Base-by-base conservation (phyloP, 139 green algal species). In the Pseudopediastrum boryanum region DNA sequence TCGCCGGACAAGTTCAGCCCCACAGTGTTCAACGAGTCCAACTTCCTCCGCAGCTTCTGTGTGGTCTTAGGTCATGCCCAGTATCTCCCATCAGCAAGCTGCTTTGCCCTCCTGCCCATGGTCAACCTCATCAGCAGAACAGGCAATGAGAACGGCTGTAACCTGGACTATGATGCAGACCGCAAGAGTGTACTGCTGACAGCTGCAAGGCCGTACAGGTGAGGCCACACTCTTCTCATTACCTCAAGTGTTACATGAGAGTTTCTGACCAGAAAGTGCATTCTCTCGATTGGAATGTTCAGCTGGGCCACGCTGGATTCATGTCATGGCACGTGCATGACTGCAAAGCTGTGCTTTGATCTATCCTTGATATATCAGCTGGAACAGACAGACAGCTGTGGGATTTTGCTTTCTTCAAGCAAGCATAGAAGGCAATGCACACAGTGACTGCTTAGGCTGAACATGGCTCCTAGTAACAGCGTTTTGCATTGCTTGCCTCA, bases 31-130 rank as follows among this genome's bases (percentile, higher is more conserved):
- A 87, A 52, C 48, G 56, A 90, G 84, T 29, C 83, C 12, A 42
- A 70, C 0, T 98, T 98, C 84, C 44, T 90, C 13, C 52, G 82
- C 19, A 89, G 90, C 19, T 95, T 99, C 80, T 87, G 82, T 7
- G 94, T 96, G 29, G 91, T 98, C 39, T 43, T 98, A 2, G 89
- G 87, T 0, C 70, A 86, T 35, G 86, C 93, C 0, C 52, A 83
- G 8, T 99, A 96, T 85, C 89, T 99, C 21, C 91, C 92, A 9
- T 84, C 88, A 25, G 96, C 93, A 6, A 64, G 89, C 43, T 94
- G 91, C 84, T 98, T 99, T 88, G 96, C 96, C 9, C 77, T 99
- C 44, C 83, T 98, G 82, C 95, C 95, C 2, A 25, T 95, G 13
- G 73, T 70, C 8, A 65, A 63, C 39, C 56, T 51, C 10, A 68